These are phyloP conservation scores for Casaregolazyma lundiana DNA, from an alignment of 1,139 yeast genomes.

Conservation along the genomic window DNA sequence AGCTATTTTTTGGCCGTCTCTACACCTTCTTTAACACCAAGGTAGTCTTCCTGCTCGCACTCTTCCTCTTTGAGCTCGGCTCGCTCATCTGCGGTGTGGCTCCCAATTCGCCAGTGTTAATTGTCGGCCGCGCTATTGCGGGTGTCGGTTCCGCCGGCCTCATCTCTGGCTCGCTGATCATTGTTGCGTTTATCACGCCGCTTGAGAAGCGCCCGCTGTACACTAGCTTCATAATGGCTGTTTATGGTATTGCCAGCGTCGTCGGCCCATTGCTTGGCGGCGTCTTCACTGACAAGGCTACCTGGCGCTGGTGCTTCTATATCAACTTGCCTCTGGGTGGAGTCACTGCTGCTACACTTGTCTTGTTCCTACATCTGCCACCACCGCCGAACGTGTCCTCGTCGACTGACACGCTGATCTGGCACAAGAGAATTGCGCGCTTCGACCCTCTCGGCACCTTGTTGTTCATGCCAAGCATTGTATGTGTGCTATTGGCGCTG, in stretches of 20 bases:
- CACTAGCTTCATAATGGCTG: constrained; percentile 49
- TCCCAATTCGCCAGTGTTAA: constrained; percentile 52
- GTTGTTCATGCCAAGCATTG: constrained; percentile 40
- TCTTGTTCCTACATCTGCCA: constrained; percentile 48
- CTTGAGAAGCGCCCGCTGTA: constrained; percentile 53
- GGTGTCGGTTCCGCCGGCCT: constrained; percentile 76
- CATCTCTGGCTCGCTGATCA: constrained; percentile 54
- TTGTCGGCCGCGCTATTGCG: constrained; percentile 66
- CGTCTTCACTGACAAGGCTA: constrained; percentile 51
- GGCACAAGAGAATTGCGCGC: constrained; percentile 30
- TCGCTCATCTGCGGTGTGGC: constrained; percentile 59
- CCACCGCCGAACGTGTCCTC: constrained; percentile 43
- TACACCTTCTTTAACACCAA: constrained; percentile 63
- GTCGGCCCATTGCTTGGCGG: constrained; percentile 66
- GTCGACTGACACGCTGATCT: constrained; percentile 38
- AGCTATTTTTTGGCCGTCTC: constrained; percentile 59
- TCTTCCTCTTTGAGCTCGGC: constrained; percentile 59
- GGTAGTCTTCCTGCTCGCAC: constrained; percentile 44
- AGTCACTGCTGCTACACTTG: constrained; percentile 43
- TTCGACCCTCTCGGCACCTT: constrained; percentile 48
- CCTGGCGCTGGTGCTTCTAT: constrained; percentile 79
- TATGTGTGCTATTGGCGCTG: constrained; percentile 44
- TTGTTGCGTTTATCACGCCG: constrained; percentile 60
- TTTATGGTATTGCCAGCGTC: constrained; percentile 55
- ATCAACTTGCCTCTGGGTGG: constrained; percentile 67